phyloP scores from a whole-genome alignment of 345 rosid species.

The Balakata baccata region DNA sequence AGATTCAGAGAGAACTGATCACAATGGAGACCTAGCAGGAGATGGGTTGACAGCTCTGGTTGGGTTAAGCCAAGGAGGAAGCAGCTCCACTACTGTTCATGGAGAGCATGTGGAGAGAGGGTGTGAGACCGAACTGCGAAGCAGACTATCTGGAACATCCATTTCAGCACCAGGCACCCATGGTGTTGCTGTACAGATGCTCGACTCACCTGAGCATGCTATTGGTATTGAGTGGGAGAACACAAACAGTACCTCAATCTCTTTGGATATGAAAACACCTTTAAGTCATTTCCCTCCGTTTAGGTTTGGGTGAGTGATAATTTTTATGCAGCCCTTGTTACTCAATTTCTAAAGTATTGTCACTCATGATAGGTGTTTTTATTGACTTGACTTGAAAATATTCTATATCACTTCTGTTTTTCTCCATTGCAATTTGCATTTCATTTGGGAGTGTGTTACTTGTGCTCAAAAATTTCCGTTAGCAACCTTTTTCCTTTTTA shows the following conservation, averaged over 20 bases:
- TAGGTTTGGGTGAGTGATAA: slow-evolving; percentile 79
- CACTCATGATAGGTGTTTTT: background rate
- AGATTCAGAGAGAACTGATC: slow-evolving; percentile 73
- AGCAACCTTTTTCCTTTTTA: background rate
- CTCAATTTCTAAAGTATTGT: slow-evolving; percentile 8
- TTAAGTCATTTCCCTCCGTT: slow-evolving; percentile 95
- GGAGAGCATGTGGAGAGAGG: slow-evolving; percentile 60
- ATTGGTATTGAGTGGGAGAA: slow-evolving; percentile 76
- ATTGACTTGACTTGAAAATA: background rate
- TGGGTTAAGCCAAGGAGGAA: slow-evolving; percentile 79
- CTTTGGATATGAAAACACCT: slow-evolving; percentile 88
- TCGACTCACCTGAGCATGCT: slow-evolving; percentile 60
- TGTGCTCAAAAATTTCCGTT: background rate
- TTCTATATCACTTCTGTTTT: background rate
- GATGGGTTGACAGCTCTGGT: slow-evolving; percentile 92
- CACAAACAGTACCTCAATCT: slow-evolving; percentile 61
- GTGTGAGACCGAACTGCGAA: slow-evolving; percentile 43
- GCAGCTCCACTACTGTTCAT: slow-evolving; percentile 36
- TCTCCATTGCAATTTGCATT: background rate
- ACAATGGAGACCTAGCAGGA: slow-evolving; percentile 68
- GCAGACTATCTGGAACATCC: slow-evolving; percentile 46
- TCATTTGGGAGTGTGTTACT: background rate
- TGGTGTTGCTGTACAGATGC: slow-evolving; percentile 55
- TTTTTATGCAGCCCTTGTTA: slow-evolving; percentile 5
- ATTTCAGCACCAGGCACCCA: slow-evolving; percentile 42